Base-by-base conservation (phyloP, 2,329 filamentous ascomycete genomes). In the Phoma sp. region DNA sequence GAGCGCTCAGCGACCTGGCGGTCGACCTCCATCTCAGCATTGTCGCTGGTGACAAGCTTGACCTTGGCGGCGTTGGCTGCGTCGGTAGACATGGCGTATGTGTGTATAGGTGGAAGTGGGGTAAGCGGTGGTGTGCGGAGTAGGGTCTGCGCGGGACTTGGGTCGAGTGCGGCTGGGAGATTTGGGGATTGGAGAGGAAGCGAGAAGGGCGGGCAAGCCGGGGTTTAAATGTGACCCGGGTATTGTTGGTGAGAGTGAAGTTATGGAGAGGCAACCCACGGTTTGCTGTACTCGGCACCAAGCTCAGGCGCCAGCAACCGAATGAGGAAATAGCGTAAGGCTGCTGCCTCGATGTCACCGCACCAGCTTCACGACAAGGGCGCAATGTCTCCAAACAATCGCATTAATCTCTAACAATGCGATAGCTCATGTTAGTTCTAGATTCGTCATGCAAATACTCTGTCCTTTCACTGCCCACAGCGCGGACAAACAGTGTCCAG, bases 1-100 rank as follows among this genome's bases (percentile, higher is more conserved):
- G 92, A 96, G 63, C 93, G 91, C 81, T 96, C 92, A 34, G 91
- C 92, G 57, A 98, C 90, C 30, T 85, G 82, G 61, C 91, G 91
- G 61, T 96, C 76, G 32, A 79, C 78, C 18, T 62, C 53, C 60
- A 81, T 74, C 59, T 77, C 74, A 62, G 76, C 71, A 56, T 76
- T 76, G 64, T 81, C 80, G 53, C 74, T 78, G 59, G 76, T 78
- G 51, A 75, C 75, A 23, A 81, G 74, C 61, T 71, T 75, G 62
- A 82, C 74, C 36, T 34, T 51, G 34, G 33, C 55, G 46, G 9
- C 50, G 28, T 25, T 17, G 33, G 64, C 9, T 34, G 66, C 55
- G 36, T 65, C 56, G 61, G 51, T 46, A 36, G 72, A 71, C 59
- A 64, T 69, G 55, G 38, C 53, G 52, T 32, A 7, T 23, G 42